These are phyloP conservation scores for Nannizzia gypsea DNA, from an alignment of 2,329 filamentous ascomycete species.

Conservation along the genomic window DNA sequence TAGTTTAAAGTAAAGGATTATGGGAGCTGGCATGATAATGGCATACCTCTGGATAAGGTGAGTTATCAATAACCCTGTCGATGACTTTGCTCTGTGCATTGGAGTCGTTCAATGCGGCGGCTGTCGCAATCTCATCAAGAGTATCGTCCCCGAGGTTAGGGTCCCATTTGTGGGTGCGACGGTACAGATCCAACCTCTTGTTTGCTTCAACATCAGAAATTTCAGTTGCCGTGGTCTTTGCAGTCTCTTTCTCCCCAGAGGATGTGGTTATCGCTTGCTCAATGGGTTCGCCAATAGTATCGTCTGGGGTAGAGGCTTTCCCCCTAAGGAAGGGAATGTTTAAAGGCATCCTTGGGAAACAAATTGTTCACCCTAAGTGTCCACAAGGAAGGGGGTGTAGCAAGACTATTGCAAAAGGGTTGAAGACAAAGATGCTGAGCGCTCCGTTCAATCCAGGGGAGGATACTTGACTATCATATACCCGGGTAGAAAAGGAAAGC, in stretches of 20 bases:
- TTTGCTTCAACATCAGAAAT: constrained; percentile 7
- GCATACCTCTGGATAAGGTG: constrained; percentile 54
- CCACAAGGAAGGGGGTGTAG: not conserved
- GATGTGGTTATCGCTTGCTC: not conserved
- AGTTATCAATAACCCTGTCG: constrained; percentile 52
- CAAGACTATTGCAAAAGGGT: not conserved
- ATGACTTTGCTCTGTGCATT: constrained; percentile 23
- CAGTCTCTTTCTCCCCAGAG: not conserved
- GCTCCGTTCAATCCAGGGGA: not conserved
- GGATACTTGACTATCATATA: not conserved
- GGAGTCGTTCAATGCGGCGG: constrained; percentile 20
- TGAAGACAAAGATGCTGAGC: not conserved
- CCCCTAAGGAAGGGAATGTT: not conserved
- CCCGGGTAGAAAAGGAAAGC: not conserved
- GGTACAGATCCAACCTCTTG: constrained; percentile 8
- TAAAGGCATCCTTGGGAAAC: not conserved
- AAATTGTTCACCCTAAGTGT: not conserved
- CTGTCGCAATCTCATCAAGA: constrained; percentile 48
- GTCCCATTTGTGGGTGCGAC: constrained; percentile 45
- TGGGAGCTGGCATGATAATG: not conserved
- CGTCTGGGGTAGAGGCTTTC: not conserved
- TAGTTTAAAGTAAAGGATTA: constrained; percentile 13
- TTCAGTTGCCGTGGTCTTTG: not conserved
- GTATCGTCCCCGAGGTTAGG: constrained; percentile 54
- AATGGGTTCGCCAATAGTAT: not conserved